Conservation (phyloP, 805 yeast genomes). For the Diddensiella transvaalensis region DNA sequence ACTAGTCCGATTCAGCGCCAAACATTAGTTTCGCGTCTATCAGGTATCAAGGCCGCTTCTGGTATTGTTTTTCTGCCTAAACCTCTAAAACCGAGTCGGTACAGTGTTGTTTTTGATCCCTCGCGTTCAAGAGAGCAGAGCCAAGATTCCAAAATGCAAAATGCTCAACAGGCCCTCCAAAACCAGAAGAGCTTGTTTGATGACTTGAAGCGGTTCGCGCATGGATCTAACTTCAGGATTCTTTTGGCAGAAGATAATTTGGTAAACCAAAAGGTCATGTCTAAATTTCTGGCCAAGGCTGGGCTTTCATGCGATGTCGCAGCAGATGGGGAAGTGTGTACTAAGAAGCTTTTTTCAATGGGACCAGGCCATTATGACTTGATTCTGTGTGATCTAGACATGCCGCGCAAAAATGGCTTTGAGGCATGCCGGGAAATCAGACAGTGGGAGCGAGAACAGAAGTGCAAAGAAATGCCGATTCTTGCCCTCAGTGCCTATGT, state of each 20-base stretch:
- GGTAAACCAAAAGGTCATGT: conserved; percentile 87
- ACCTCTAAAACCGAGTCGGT: conserved; percentile 26
- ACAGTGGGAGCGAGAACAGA: conserved; percentile 28
- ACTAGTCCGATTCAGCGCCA: conserved; percentile 24
- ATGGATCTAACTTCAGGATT: conserved; percentile 34
- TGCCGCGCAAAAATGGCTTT: conserved; percentile 37
- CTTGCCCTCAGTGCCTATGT: conserved; percentile 36
- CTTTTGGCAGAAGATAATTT: conserved; percentile 88
- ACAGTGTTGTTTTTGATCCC: conserved; percentile 27
- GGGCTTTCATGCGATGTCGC: conserved; percentile 32
- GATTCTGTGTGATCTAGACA: conserved; percentile 33
- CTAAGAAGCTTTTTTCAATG: conserved; percentile 22
- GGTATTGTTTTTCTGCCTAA: conserved; percentile 21
- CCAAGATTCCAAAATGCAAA: conserved; percentile 24
- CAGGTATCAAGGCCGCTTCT: conserved; percentile 3
- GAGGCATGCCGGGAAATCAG: conserved; percentile 33
- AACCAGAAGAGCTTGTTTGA: conserved; percentile 23
- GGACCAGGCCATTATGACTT: conserved; percentile 26
- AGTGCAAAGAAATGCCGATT: conserved; percentile 26
- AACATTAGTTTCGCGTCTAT: conserved; percentile 3
- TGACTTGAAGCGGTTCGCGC: conserved; percentile 20
- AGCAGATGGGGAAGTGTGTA: conserved; percentile 33
- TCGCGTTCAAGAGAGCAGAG: conserved; percentile 19
- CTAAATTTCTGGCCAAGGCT: conserved; percentile 32
- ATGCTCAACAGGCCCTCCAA: conserved; percentile 20